Base-by-base conservation (phyloP, 2,329 filamentous ascomycete species). In the Dothistroma pini region DNA sequence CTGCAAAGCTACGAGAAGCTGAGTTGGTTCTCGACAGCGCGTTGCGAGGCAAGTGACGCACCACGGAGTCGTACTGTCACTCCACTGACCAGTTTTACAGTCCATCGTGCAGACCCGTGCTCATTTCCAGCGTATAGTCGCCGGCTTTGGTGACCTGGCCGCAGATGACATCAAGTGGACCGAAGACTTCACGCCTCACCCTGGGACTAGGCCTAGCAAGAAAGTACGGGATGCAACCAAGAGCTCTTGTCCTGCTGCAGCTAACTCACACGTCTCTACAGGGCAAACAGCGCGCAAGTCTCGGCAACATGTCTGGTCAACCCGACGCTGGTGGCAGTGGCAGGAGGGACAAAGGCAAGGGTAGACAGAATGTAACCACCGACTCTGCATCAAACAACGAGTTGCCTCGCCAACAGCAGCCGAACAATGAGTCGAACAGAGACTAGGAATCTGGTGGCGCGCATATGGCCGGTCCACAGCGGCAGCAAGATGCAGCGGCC, bases 1-100 rank as follows among this genome's bases (percentile, higher is more conserved):
- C 63, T 74, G 47, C 67, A 71, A 50, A 71, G 68, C 61, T 74
- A 74, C 56, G 71, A 74, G 61, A 65, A 66, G 52, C 63, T 74
- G 1, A 70, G 69, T 54, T 73, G 71, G 71, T 50, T 63, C 22
- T 64, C 71, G 1, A 63, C 67, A 22, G 31, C 62, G 31, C 65
- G 71, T 14, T 69, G 69, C 56, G 70, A 74, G 64, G 71, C 72
- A 50, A 38, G 68, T 63, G 32, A 41, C 4, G 32, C 21, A 61
- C 12, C 29, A 34, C 14, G n/a, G n/a, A 9, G 22, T 21, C 16
- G 3, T 9, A 22, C 29, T 34, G 14, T 16, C 31, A 29, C 22
- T 14, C 35, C 19, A 35, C 56, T 64, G 16, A 62, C 54, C 35
- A 19, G 9, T 29, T 25, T 10, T 21, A 4, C 52, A 74, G 72